Percentiles rank a stretch among this genome's conserved stretches.
Conservation (phyloP, 2,329 filamentous ascomycete species). For the Claviceps cyperi region DNA sequence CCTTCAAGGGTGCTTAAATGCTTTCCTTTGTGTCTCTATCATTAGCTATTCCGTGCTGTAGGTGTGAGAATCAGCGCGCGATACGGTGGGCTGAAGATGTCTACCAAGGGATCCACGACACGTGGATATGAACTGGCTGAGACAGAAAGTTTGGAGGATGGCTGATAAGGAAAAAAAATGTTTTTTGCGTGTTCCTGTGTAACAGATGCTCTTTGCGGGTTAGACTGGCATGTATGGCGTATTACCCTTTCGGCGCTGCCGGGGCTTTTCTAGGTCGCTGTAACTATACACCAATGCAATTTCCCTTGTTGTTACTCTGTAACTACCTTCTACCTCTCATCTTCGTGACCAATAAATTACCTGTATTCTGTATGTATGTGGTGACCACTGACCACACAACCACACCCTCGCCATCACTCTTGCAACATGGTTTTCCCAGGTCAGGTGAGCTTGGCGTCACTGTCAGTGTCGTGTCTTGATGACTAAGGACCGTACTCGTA, state of each 20-base stretch:
- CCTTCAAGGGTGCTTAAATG: conserved; percentile 61
- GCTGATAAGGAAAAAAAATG: conserved; percentile 19
- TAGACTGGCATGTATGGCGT: conserved; percentile 36
- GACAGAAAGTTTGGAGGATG: conserved; percentile 23
- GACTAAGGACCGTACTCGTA: conserved; percentile 3
- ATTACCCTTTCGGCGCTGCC: conserved; percentile 29
- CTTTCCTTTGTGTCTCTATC: conserved; percentile 20
- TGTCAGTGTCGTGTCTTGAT: neutral
- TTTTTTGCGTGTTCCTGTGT: conserved; percentile 19
- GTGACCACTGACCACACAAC: no score
- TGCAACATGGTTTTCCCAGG: neutral
- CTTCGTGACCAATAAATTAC: neutral
- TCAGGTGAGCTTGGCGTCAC: neutral
- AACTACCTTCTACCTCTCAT: neutral
- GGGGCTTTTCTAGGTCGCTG: conserved; percentile 39
- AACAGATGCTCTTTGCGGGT: conserved; percentile 29
- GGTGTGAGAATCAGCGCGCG: conserved; percentile 17
- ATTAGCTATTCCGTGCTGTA: conserved; percentile 24
- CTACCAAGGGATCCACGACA: conserved; percentile 27
- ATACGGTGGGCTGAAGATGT: conserved; percentile 22
- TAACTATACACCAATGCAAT: conserved; percentile 50
- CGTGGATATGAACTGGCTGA: conserved; percentile 31
- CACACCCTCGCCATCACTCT: no score
- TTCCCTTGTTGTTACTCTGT: conserved; percentile 25
- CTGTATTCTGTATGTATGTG: no score